phyloP scores from a whole-genome alignment of 495 filamentous ascomycete genomes.

The Hyaloscypha finlandica region DNA sequence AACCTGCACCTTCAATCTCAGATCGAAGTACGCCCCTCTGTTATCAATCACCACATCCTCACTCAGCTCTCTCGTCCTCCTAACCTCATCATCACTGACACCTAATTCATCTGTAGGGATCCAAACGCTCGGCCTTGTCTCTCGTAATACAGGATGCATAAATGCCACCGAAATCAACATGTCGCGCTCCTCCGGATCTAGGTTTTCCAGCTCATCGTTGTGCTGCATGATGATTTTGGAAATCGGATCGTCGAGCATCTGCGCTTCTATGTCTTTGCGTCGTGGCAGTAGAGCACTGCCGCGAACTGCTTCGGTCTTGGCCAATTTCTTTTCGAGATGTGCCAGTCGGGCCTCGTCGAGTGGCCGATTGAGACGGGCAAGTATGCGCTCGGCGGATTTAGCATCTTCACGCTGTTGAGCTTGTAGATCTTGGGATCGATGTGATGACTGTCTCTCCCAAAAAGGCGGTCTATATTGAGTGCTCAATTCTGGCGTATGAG shows the following conservation, averaged over 20 bases:
- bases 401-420: constrained; percentile 18
- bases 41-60: constrained; percentile 72
- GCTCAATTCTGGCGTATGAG: constrained; percentile 3
- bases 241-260: constrained; percentile 20
- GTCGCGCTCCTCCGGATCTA: constrained; percentile 22
- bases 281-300: constrained; percentile 15
- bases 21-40: constrained; percentile 66
- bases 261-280: constrained; percentile 20
- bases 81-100: constrained; percentile 72
- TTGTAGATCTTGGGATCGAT: constrained; percentile 16
- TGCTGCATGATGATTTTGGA: constrained; percentile 25
- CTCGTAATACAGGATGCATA: constrained; percentile 21
- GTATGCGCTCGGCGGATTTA: constrained; percentile 15
- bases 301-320: not conserved
- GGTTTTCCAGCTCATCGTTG: constrained; percentile 20
- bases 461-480: constrained; percentile 13
- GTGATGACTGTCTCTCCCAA: constrained; percentile 17
- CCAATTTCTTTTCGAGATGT: constrained; percentile 21
- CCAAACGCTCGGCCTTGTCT: constrained; percentile 67
- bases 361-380: constrained; percentile 17
- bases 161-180: constrained; percentile 23
- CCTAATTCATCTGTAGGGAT: constrained; percentile 74
- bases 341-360: constrained; percentile 20
- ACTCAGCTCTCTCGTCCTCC: constrained; percentile 48
- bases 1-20: constrained; percentile 20